A percentile compares a stretch with the other conserved stretches of the same genome.
Conservation (phyloP, 164 flowering plant species). For the Dillenia suffruticosa region DNA sequence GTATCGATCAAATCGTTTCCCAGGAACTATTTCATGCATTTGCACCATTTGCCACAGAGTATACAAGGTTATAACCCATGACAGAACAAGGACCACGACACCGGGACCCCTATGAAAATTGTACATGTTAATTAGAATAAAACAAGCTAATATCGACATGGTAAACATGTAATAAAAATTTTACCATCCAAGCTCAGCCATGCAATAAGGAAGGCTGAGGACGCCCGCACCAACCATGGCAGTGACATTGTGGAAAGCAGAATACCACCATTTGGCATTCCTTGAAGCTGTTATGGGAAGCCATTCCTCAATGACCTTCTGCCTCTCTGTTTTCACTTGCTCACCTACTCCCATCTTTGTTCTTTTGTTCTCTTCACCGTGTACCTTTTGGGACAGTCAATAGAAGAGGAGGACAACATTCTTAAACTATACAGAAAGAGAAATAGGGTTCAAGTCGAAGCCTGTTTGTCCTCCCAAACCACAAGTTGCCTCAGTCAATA, state of each 20-base stretch:
- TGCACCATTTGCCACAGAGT: conserved; percentile 66
- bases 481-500: no score
- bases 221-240: conserved; percentile 59
- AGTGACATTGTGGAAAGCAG: conserved; percentile 60
- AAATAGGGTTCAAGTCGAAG: no score
- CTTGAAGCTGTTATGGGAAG: conserved; percentile 45
- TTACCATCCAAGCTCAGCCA: conserved; percentile 60
- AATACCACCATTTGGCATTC: conserved; percentile 53
- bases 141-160: no score
- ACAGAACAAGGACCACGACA: conserved; percentile 25
- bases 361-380: no score
- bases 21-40: conserved; percentile 61
- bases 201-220: conserved; percentile 50
- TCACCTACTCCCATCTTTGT: no score
- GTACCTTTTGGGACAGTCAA: no score
- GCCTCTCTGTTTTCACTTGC: neutral
- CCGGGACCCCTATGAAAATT: conserved; percentile 43
- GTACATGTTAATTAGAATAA: neutral
- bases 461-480: no score
- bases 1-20: conserved; percentile 48
- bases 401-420: no score
- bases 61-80: conserved; percentile 51
- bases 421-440: no score
- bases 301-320: conserved; percentile 45
- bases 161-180: neutral